Conservation (phyloP, 129 eudicot species). For the Escallonia herrerae region DNA sequence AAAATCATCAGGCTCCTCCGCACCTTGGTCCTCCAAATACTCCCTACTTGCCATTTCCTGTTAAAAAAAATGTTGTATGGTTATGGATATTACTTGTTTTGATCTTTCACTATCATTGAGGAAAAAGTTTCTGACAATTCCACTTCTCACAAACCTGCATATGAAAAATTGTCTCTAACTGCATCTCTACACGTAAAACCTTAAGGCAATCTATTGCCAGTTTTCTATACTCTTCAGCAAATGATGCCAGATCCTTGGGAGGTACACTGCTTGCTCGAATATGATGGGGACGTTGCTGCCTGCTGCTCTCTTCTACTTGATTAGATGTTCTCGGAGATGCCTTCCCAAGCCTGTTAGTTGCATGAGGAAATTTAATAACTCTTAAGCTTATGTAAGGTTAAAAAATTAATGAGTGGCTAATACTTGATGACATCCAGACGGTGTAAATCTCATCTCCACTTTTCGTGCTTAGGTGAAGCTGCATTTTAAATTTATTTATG, state of each 20-base stretch:
- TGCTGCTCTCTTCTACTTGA: slow-evolving; percentile 44
- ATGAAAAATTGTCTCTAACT: slow-evolving; percentile 80
- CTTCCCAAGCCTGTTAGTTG: slow-evolving; percentile 62
- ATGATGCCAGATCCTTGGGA: slow-evolving; percentile 81
- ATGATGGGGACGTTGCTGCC: slow-evolving; percentile 34
- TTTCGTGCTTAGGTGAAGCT: too few relatives aligned
- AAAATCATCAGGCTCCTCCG: slow-evolving; percentile 98
- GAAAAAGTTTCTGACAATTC: background rate
- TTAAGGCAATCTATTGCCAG: slow-evolving; percentile 94
- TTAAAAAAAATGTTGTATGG: slow-evolving; percentile 6
- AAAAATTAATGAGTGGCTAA: too few relatives aligned
- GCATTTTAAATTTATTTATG: too few relatives aligned
- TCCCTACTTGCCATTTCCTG: slow-evolving; percentile 88
- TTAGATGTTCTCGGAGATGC: slow-evolving; percentile 47
- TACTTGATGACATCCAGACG: too few relatives aligned
- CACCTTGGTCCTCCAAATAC: slow-evolving; percentile 95
- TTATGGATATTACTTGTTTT: slow-evolving; percentile 2
- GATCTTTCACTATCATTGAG: slow-evolving; percentile 1
- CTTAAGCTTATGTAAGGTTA: background rate
- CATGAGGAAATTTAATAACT: slow-evolving; percentile 4
- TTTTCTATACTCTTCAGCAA: slow-evolving; percentile 92
- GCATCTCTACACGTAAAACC: slow-evolving; percentile 97
- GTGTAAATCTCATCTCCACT: too few relatives aligned
- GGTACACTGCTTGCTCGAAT: slow-evolving; percentile 52
- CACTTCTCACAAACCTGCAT: slow-evolving; percentile 67